Percentiles rank a stretch among this genome's conserved stretches.
Conservation (phyloP, 129 eudicot genomes). For the Centrapalus pauciflorus region DNA sequence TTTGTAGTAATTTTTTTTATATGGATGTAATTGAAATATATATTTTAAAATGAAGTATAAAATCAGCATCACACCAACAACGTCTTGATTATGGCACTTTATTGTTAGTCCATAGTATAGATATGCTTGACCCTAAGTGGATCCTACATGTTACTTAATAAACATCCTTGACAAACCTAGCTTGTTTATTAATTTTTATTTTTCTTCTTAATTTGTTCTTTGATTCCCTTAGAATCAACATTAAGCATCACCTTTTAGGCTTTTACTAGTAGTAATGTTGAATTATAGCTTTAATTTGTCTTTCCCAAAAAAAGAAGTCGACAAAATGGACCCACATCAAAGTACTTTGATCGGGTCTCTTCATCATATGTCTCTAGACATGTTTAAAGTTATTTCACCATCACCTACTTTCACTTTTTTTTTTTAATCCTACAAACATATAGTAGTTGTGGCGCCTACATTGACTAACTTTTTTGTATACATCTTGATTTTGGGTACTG, state of each 20-base stretch:
- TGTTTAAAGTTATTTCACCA: slow-evolving; percentile 31
- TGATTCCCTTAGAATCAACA: slow-evolving; percentile 4
- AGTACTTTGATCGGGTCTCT: slow-evolving; percentile 25
- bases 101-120: too few species aligned
- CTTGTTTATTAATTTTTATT: background rate
- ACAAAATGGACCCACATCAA: slow-evolving; percentile 10
- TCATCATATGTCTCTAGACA: slow-evolving; percentile 17
- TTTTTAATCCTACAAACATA: slow-evolving; percentile 30
- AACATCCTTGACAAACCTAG: background rate
- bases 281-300: slow-evolving; percentile 17
- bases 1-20: background rate
- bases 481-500: slow-evolving; percentile 4
- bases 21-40: background rate
- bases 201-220: slow-evolving; percentile 5
- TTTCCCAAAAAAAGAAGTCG: slow-evolving; percentile 31
- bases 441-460: slow-evolving; percentile 24
- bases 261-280: slow-evolving; percentile 11
- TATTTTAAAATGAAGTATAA: background rate
- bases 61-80: background rate
- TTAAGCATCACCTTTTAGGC: slow-evolving; percentile 19
- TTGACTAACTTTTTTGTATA: slow-evolving; percentile 13
- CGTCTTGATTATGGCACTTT: background rate
- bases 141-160: background rate
- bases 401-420: slow-evolving; percentile 32
- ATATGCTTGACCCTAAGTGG: background rate